Conservation (phyloP, 1,139 yeast species). For the Candida buenavistaensis region DNA sequence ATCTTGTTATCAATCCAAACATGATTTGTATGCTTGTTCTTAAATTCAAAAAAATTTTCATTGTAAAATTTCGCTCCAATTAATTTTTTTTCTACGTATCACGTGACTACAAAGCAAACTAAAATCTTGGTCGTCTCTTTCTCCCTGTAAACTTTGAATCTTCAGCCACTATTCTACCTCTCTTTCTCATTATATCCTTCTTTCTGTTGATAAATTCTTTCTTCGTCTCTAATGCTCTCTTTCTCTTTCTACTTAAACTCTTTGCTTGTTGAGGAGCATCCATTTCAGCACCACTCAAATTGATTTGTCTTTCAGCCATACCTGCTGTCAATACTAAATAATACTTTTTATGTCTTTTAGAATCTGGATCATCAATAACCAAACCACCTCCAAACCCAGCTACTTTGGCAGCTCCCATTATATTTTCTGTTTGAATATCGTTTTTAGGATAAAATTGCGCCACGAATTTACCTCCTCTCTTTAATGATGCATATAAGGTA, state of each 20-base stretch:
- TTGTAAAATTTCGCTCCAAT: conserved; percentile 2
- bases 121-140: conserved; percentile 85
- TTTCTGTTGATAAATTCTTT: conserved; percentile 85
- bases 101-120: conserved; percentile 12
- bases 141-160: conserved; percentile 95
- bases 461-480: conserved; percentile 94
- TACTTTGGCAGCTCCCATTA: conserved; percentile 81
- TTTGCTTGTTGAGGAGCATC: conserved; percentile 54
- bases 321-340: conserved; percentile 92
- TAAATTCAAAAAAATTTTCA: conserved; percentile 5
- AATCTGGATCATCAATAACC: conserved; percentile 90
- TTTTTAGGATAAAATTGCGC: conserved; percentile 96
- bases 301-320: conserved; percentile 62
- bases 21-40: conserved; percentile 7
- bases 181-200: conserved; percentile 89
- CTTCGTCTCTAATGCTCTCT: conserved; percentile 65
- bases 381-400: conserved; percentile 98
- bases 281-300: conserved; percentile 78
- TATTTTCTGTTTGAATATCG: conserved; percentile 78
- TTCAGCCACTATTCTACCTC: conserved; percentile 86
- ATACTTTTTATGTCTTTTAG: conserved; percentile 86
- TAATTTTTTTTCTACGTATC: neutral
- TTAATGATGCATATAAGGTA: conserved; percentile 80
- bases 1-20: conserved; percentile 17
- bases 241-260: conserved; percentile 44